Evolutionary conservation across 2,329 filamentous ascomycete species (phyloP), one percentile per base, ranked within the genome.

Genomic region (Colletotrichum eremochloae): DNA sequence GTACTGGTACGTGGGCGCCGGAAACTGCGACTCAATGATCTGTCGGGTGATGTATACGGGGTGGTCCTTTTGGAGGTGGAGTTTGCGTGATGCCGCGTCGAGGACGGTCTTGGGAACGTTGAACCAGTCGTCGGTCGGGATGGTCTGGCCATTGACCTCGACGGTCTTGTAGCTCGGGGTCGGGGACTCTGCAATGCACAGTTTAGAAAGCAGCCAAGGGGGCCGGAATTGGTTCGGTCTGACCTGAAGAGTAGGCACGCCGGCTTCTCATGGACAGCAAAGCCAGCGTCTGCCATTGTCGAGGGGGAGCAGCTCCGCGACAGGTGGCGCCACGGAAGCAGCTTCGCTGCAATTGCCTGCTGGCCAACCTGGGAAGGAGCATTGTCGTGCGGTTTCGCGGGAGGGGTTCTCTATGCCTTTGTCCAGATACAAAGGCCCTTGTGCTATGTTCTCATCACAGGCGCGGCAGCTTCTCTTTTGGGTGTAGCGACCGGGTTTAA

Each of bases 61-160:
- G 79, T 99, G 96, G 82, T 97, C 92, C 73, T 92, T 89, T 79
- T 96, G 91, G n/a, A 97, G 88, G 82, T 99, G 96, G n/a, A 99
- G 87, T 67, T 89, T 91, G 74, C 94, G 92, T 58, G 91, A 88
- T 60, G 97, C 88, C 68, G 93, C 90, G 31, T 90, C 86, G 60
- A 95, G 84, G 74, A 99, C 95, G 67, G 91, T 92, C 36, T 88
- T 77, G 4, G 96, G 91, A 18, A 93, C 88, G 82, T 99, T 99
- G 82, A 93, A 96, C 93, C 94, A 98, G 64, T 87, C 82, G 80
- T 98, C 95, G 24, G 88, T 91, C 24, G 83, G 79, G 81, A 95
- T 95, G 12, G 82, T 83, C 74, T 86, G 87, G 75, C 89, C 91
- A 76, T 91, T 89, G 74, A 96, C 87, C 14, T 83, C 86, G 74